Evolutionary conservation across 2,329 filamentous ascomycete species (phyloP), one percentile per base, ranked within the genome.

Genomic region (Phialocephala subalpina): DNA sequence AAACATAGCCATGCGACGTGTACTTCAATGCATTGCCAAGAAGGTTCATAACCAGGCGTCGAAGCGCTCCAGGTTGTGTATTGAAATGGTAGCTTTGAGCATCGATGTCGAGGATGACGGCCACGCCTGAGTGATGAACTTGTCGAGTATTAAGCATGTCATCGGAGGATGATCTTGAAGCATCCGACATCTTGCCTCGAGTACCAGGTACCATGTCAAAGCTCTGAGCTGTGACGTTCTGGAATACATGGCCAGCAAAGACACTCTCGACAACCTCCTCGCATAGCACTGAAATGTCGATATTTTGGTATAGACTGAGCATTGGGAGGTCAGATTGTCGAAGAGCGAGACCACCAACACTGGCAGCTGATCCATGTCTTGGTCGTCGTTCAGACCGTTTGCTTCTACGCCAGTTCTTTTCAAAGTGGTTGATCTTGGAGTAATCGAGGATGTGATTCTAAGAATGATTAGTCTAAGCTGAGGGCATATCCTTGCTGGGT

Each of bases 1-100:
- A 78, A 0, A 90, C 82, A 64, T 79, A 83, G 1, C 87, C 87
- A 1, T 79, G 75, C 0, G 82, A 79, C 0, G 86, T 90, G 65
- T 89, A 90, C 72, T 90, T 90, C 67, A 90, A 79, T 0, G 87
- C 83, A 70, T 90, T 90, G 3, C 87, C 87, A 35, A 89, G 83
- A 0, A 90, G 73, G 63, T 90, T 90, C 86, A 89, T 88, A 59
- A 90, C 82, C 29, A 90, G 66, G 27, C 76, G 67, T 58, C 82
- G 78, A 42, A 84, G 75, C 3, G 83, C 83, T 0, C 88, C 87
- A 0, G 86, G 84, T 52, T 89, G 84, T 3, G 84, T 84, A 1
- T 81, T 80, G 70, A 87, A 75, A 20, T 73, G 69, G 42, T 73
- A 77, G 49, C 76, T 69, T 42, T 76, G 65, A 7, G 66, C 47